These are phyloP conservation scores for Xanthoparmelia taractica DNA, from an alignment of 495 filamentous ascomycete genomes.

Conservation along the genomic window DNA sequence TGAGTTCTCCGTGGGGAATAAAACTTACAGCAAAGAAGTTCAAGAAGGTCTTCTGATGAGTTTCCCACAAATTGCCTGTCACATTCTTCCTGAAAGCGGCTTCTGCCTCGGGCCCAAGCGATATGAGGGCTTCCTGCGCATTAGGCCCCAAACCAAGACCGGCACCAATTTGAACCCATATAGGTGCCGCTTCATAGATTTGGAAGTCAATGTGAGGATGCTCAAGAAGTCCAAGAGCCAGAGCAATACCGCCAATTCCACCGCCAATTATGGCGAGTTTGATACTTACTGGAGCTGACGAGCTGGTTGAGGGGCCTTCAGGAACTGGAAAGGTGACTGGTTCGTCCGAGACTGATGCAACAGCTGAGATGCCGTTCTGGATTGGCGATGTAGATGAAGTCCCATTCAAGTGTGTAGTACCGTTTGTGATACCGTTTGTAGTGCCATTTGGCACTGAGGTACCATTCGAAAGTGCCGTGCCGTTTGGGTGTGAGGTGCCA, in stretches of 20 bases:
- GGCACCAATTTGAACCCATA: constrained; percentile 38
- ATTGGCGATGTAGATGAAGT: background rate
- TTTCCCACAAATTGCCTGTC: constrained; percentile 35
- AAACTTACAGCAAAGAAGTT: constrained; percentile 14
- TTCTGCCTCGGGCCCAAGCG: constrained; percentile 22
- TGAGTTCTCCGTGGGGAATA: background rate
- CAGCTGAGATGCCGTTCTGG: background rate
- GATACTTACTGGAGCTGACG: background rate
- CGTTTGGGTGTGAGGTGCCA: background rate
- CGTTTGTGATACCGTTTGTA: background rate
- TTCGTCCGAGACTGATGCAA: background rate
- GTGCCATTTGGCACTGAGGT: background rate
- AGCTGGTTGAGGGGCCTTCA: background rate
- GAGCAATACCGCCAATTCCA: constrained; percentile 30
- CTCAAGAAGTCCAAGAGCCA: constrained; percentile 29
- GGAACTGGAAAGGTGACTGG: background rate
- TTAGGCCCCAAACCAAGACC: constrained; percentile 28
- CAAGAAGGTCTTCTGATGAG: constrained; percentile 21
- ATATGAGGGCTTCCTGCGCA: constrained; percentile 23
- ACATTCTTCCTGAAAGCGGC: constrained; percentile 34
- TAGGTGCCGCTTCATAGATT: constrained; percentile 43
- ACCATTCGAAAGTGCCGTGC: too few species aligned
- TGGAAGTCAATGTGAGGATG: constrained; percentile 32
- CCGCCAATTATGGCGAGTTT: constrained; percentile 23
- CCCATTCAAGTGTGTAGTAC: background rate